Conservation (phyloP, 2,329 filamentous ascomycete species). For the Aspergillus bombycis region DNA sequence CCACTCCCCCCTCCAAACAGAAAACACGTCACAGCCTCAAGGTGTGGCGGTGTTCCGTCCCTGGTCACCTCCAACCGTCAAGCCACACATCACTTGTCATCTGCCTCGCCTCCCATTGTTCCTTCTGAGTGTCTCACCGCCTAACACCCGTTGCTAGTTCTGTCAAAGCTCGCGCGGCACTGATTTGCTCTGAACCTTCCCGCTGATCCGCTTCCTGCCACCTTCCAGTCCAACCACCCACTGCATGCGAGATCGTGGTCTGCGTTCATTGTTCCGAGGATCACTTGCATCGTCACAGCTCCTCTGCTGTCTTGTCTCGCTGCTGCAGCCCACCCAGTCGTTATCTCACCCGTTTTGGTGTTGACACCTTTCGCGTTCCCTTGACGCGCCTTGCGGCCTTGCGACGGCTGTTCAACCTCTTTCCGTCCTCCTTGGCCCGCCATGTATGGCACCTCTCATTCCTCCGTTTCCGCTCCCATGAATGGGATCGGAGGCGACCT, state of each 20-base stretch:
- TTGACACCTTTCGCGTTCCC: constrained; percentile 29
- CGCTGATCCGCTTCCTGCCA: constrained; percentile 35
- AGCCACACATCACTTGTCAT: constrained; percentile 16
- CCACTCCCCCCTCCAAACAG: not conserved
- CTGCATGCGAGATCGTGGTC: constrained; percentile 34
- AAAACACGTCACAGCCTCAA: not conserved
- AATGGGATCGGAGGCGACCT: constrained; percentile 60
- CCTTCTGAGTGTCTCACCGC: constrained; percentile 22
- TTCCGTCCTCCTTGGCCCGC: constrained; percentile 35
- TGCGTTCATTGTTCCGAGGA: constrained; percentile 24
- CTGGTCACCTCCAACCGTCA: not conserved
- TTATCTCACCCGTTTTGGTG: constrained; percentile 19
- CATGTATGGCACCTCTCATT: constrained; percentile 53
- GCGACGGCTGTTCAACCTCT: constrained; percentile 32
- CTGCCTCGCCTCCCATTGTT: constrained; percentile 1
- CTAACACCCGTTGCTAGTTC: constrained; percentile 26
- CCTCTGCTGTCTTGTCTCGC: constrained; percentile 16
- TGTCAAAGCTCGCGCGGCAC: constrained; percentile 26
- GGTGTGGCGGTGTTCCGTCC: constrained; percentile 21
- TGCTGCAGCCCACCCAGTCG: constrained; percentile 22
- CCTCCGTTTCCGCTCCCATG: constrained; percentile 65
- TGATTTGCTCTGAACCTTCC: constrained; percentile 32
- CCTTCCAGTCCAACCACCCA: constrained; percentile 32
- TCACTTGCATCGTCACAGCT: constrained; percentile 24
- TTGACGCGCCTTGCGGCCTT: constrained; percentile 37